phyloP scores from a whole-genome alignment of 2,329 filamentous ascomycete genomes.

The Colletotrichum godetiae region DNA sequence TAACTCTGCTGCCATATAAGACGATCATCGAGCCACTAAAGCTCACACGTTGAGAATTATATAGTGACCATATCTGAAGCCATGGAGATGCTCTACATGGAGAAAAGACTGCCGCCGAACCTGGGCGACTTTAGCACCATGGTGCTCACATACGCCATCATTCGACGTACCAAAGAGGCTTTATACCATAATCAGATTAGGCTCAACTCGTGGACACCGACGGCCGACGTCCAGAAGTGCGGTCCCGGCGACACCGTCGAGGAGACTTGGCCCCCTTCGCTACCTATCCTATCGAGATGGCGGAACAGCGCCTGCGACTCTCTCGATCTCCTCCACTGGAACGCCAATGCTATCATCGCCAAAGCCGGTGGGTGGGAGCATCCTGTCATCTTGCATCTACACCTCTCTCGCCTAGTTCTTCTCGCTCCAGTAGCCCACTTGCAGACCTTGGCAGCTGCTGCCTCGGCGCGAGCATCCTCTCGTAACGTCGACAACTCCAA shows the following conservation, averaged over 20 bases:
- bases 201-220: slow-evolving; percentile 43
- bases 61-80: slow-evolving; percentile 40
- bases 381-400: slow-evolving; percentile 65
- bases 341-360: slow-evolving; percentile 63
- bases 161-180: slow-evolving; percentile 46
- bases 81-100: slow-evolving; percentile 46
- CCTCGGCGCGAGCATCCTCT: slow-evolving; percentile 29
- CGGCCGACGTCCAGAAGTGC: slow-evolving; percentile 17
- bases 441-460: slow-evolving; percentile 44
- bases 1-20: neutral
- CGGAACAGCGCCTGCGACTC: slow-evolving; percentile 57
- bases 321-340: slow-evolving; percentile 68
- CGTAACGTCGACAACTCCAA: neutral
- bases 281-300: slow-evolving; percentile 44
- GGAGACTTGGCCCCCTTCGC: slow-evolving; percentile 34
- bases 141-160: slow-evolving; percentile 49
- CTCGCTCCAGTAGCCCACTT: slow-evolving; percentile 61
- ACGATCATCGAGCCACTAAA: neutral
- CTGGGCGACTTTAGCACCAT: slow-evolving; percentile 49
- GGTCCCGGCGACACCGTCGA: neutral
- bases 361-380: slow-evolving; percentile 62
- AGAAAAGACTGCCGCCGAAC: slow-evolving; percentile 44
- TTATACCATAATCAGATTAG: slow-evolving; percentile 40
- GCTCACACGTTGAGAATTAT: neutral
- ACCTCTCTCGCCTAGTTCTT: slow-evolving; percentile 63